phyloP scores from a whole-genome alignment of 768 basidiomycete genomes.

The Leucocoprinus birnbaumii region DNA sequence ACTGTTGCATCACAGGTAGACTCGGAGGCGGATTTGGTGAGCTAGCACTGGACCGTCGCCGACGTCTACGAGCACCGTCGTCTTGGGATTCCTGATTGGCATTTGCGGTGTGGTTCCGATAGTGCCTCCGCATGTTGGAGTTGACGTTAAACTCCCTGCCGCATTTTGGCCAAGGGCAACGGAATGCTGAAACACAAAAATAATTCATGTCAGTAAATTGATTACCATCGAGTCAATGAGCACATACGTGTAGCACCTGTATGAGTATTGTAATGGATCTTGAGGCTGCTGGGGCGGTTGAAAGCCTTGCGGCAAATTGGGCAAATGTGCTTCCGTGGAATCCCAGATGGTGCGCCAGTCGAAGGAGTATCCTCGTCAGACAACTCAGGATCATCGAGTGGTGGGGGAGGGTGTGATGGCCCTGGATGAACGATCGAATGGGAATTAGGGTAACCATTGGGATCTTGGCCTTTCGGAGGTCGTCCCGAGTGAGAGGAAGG shows the following conservation, averaged over 20 bases:
- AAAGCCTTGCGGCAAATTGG: constrained; percentile 60
- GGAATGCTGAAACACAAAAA: constrained; percentile 48
- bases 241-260: constrained; percentile 68
- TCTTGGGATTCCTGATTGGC: constrained; percentile 26
- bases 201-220: not conserved
- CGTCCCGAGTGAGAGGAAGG: not conserved
- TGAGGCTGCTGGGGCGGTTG: constrained; percentile 65
- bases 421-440: constrained; percentile 20
- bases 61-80: constrained; percentile 24
- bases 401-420: not conserved
- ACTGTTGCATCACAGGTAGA: not conserved
- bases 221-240: not conserved
- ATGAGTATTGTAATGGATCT: constrained; percentile 67
- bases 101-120: constrained; percentile 56
- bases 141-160: constrained; percentile 81
- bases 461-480: constrained; percentile 3
- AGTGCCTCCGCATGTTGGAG: constrained; percentile 82
- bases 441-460: not conserved
- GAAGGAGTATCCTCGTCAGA: constrained; percentile 12
- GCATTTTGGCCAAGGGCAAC: constrained; percentile 72
- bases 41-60: constrained; percentile 15
- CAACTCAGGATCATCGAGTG: constrained; percentile 14
- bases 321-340: constrained; percentile 41
- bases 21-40: not conserved
- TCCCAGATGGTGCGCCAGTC: constrained; percentile 21